Conservation (phyloP, 495 filamentous ascomycete genomes). For the Tuber calosporum region DNA sequence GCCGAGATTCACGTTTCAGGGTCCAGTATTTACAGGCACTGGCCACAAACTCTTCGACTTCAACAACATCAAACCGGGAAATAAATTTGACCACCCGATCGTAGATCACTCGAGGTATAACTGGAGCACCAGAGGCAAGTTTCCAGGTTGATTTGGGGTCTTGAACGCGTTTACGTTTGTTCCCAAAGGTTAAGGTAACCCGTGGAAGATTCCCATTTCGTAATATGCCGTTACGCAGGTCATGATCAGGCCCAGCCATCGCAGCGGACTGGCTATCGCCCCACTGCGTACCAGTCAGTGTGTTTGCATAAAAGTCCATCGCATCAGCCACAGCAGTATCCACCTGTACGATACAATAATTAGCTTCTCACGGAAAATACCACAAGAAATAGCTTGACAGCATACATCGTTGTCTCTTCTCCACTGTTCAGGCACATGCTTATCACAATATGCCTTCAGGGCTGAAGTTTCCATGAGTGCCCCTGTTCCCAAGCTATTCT, state of each 20-base stretch:
- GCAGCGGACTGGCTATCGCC: slow-evolving; percentile 83
- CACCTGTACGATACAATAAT: slow-evolving; percentile 32
- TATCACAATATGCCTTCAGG: slow-evolving; percentile 92
- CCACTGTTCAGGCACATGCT: slow-evolving; percentile 88
- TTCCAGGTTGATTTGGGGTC: slow-evolving; percentile 75
- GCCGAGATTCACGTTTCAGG: slow-evolving; percentile 82
- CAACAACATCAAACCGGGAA: slow-evolving; percentile 68
- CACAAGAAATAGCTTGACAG: slow-evolving; percentile 32
- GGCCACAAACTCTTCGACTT: slow-evolving; percentile 81
- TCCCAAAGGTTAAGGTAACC: slow-evolving; percentile 58
- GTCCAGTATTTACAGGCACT: slow-evolving; percentile 98
- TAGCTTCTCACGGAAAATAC: not conserved
- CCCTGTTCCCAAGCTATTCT: slow-evolving; percentile 70
- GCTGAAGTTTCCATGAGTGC: slow-evolving; percentile 80
- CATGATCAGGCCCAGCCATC: slow-evolving; percentile 48
- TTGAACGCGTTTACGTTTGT: slow-evolving; percentile 64
- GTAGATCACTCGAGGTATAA: slow-evolving; percentile 79
- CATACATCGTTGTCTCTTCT: slow-evolving; percentile 70
- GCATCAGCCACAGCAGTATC: slow-evolving; percentile 59
- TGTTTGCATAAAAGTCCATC: slow-evolving; percentile 74
- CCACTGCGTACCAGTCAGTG: slow-evolving; percentile 81
- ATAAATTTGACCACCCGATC: slow-evolving; percentile 73
- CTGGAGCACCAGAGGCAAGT: slow-evolving; percentile 86
- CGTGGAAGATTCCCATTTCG: slow-evolving; percentile 45
- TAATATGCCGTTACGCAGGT: slow-evolving; percentile 17